phyloP scores from a whole-genome alignment of 2,329 filamentous ascomycete species.

The Colletotrichum sp. region DNA sequence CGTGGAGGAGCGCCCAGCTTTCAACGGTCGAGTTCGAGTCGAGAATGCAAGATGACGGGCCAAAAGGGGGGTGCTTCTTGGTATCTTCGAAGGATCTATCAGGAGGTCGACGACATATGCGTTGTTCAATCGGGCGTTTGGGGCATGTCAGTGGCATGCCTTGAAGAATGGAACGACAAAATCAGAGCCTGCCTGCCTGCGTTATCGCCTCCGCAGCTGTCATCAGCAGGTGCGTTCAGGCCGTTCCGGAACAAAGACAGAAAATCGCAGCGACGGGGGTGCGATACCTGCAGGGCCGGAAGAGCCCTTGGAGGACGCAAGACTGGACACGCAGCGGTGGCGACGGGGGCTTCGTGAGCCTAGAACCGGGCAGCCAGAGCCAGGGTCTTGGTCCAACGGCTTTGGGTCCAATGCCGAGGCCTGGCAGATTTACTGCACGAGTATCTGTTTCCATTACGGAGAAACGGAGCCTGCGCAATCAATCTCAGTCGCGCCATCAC shows the following conservation, averaged over 20 bases:
- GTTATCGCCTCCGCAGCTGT: background rate
- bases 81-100: background rate
- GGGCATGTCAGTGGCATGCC: background rate
- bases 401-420: background rate
- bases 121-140: background rate
- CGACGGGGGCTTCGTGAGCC: background rate
- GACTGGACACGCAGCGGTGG: background rate
- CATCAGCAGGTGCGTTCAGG: background rate
- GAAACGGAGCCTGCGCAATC: background rate
- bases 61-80: background rate
- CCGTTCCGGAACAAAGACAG: background rate
- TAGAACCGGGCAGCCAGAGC: background rate
- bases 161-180: background rate
- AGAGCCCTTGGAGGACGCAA: background rate
- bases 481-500: background rate
- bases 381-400: background rate
- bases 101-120: background rate
- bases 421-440: background rate
- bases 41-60: constrained; percentile 1
- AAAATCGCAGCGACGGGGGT: background rate
- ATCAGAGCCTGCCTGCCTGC: background rate
- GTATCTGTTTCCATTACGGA: background rate
- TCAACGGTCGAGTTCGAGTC: background rate
- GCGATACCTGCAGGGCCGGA: background rate
- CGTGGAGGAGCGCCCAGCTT: background rate